Evolutionary conservation across 495 filamentous ascomycete species (phyloP).

Genomic region (Pseudoneurospora amorphoporcata): DNA sequence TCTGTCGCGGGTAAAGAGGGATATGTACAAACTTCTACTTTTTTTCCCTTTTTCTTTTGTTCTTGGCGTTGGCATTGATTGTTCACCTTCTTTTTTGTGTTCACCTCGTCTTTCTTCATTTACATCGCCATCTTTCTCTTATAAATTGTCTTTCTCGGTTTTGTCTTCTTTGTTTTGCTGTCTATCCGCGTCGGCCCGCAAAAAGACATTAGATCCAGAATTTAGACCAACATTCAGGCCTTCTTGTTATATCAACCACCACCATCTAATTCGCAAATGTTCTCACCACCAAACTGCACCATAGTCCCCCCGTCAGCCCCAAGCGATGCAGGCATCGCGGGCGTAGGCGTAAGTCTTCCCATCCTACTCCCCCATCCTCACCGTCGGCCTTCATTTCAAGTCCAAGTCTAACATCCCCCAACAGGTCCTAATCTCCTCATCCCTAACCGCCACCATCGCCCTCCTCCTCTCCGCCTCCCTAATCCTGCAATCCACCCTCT

Average conservation of each 20-base stretch:
- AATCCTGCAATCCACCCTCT: slow-evolving; percentile 26
- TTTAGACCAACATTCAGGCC: too few relatives aligned
- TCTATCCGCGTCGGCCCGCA: neutral
- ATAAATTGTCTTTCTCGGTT: neutral
- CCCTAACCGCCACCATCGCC: slow-evolving; percentile 40
- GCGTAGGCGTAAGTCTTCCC: slow-evolving; percentile 40
- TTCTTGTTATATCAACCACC: neutral
- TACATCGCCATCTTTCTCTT: neutral
- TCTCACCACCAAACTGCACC: slow-evolving; percentile 31
- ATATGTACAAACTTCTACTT: neutral
- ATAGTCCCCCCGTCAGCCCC: slow-evolving; percentile 28
- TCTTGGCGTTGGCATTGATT: neutral
- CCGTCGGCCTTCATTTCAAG: neutral
- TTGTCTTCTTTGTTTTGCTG: neutral
- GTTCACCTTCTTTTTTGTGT: neutral
- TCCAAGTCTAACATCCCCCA: neutral
- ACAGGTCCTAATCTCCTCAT: slow-evolving; percentile 49
- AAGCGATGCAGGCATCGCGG: slow-evolving; percentile 48
- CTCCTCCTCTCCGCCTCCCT: slow-evolving; percentile 38
- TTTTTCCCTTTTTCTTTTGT: neutral
- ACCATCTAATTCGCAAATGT: slow-evolving; percentile 7
- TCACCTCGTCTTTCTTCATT: neutral
- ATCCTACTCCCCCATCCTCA: neutral
- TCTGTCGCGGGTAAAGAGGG: neutral
- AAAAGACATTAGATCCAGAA: too few relatives aligned